Percentiles rank a stretch among this genome's conserved stretches.
Evolutionary conservation across 352 stramenopile genomes (phyloP).

Genomic region (Globisporangium canariense): DNA sequence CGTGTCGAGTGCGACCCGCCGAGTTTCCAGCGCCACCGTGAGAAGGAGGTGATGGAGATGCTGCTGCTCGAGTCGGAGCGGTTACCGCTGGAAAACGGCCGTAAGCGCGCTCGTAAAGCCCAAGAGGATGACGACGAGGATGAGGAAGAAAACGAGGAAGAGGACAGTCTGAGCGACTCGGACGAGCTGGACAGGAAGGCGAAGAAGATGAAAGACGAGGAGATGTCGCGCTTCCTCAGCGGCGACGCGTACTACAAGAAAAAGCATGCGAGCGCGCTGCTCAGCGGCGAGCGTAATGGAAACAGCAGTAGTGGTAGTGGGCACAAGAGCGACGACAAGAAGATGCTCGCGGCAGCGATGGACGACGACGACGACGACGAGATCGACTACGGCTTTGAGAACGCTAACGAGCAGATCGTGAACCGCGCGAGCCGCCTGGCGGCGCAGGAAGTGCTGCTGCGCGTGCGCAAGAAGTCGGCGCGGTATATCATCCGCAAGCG

Average conservation of each 20-base stretch:
- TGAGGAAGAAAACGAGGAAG: constrained; percentile 27
- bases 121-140: constrained; percentile 1
- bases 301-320: constrained; percentile 17
- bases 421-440: constrained; percentile 71
- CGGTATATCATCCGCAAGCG: constrained; percentile 79
- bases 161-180: constrained; percentile 29
- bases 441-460: constrained; percentile 62
- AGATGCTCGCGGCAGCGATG: constrained; percentile 12
- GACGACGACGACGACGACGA: constrained; percentile 60
- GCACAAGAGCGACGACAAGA: constrained; percentile 16
- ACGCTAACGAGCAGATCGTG: constrained; percentile 78
- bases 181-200: constrained; percentile 36
- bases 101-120: constrained; percentile 28
- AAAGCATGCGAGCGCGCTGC: constrained; percentile 37
- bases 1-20: constrained; percentile 87
- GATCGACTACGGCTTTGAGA: constrained; percentile 84
- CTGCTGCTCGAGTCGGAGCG: constrained; percentile 81
- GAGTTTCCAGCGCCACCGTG: constrained; percentile 82
- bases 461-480: constrained; percentile 68
- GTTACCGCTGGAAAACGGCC: constrained; percentile 46
- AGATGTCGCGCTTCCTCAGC: constrained; percentile 71
- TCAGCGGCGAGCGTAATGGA: constrained; percentile 18
- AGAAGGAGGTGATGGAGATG: constrained; percentile 90
- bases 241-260: constrained; percentile 69
- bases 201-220: constrained; percentile 67